Evolutionary conservation across 73 alveolate species (phyloP), one percentile per base, ranked within the genome.

Genomic region (Paramecium biaurelia): DNA sequence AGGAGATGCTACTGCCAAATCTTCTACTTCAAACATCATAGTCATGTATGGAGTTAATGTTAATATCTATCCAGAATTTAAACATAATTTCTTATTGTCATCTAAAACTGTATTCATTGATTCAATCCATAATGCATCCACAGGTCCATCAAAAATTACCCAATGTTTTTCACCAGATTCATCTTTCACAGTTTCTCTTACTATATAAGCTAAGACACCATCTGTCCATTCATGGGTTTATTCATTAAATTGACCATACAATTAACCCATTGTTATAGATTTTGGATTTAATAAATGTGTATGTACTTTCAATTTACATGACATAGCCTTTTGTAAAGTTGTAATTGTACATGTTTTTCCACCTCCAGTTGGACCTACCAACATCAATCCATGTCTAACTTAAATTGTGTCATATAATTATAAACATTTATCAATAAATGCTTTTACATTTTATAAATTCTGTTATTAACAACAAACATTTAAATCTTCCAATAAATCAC

Each of bases 111-210:
- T 98, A 89, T 98, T 98, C 99, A 98, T 98, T 93, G 94, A 95
- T 92, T 98, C 99, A 38, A 98, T 96, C 99, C 99, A 98, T 41
- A 96, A 85, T 28, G 99, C 97, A 95, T 97, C 99, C 10, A 97
- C 99, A 10, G 99, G 99, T 9, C 99, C 99, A 95, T 98, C 99
- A 87, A 99, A 98, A 96, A 99, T 93, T 47, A 98, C 98, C 99
- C 99, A 95, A 85, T 96, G 99, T 92, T 92, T 96, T 14, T 96
- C 97, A 41, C 93, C 57, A 8, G 97, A 93, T 45, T 95, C 70
- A 70, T 97, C 99, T 86, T 93, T 96, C 21, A 97, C 97, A 70
- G 97, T 95, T 86, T 96, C 99, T 86, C 95, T 94, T 18, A 97
- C 98, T 86, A 98, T 92, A 32, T 96, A 89, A 5, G 99, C 99